Conservation (phyloP, 805 yeast species). For the Ogataea paraovalis region DNA sequence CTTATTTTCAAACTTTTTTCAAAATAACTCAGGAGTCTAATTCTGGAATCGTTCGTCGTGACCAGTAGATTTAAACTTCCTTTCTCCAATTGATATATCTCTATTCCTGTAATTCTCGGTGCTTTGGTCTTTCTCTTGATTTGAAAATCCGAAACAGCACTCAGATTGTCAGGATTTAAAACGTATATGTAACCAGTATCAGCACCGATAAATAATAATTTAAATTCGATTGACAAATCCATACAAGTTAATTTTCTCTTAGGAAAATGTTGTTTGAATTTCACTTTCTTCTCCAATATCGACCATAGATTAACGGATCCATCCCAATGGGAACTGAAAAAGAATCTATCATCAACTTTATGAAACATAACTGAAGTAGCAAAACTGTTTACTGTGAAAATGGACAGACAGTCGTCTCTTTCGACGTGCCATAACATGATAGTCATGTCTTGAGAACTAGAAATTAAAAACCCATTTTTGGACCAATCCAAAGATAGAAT, state of each 20-base stretch:
- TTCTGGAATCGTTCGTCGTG: conserved; percentile 78
- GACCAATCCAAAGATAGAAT: conserved; percentile 85
- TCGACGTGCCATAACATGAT: conserved; percentile 84
- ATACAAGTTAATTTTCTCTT: conserved; percentile 71
- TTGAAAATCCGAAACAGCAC: conserved; percentile 40
- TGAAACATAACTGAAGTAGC: conserved; percentile 79
- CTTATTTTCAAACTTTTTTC: conserved; percentile 56
- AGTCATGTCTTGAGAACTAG: conserved; percentile 83
- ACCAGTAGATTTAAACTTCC: conserved; percentile 39
- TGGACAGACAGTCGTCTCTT: conserved; percentile 54
- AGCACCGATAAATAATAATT: conserved; percentile 67
- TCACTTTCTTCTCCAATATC: conserved; percentile 64
- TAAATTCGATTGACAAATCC: conserved; percentile 63
- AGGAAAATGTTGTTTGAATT: conserved; percentile 51
- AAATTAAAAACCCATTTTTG: conserved; percentile 70
- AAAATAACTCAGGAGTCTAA: conserved; percentile 59
- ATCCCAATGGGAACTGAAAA: conserved; percentile 77
- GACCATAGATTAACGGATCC: conserved; percentile 79
- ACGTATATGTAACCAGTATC: conserved; percentile 66
- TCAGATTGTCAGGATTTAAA: conserved; percentile 62
- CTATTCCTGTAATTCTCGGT: conserved; percentile 75
- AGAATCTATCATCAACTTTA: conserved; percentile 83
- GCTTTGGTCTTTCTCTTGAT: conserved; percentile 41
- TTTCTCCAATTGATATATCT: conserved; percentile 39
- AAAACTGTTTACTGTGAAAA: conserved; percentile 72